phyloP scores from a whole-genome alignment of 345 rosid genomes.

The Luvunga scandens region DNA sequence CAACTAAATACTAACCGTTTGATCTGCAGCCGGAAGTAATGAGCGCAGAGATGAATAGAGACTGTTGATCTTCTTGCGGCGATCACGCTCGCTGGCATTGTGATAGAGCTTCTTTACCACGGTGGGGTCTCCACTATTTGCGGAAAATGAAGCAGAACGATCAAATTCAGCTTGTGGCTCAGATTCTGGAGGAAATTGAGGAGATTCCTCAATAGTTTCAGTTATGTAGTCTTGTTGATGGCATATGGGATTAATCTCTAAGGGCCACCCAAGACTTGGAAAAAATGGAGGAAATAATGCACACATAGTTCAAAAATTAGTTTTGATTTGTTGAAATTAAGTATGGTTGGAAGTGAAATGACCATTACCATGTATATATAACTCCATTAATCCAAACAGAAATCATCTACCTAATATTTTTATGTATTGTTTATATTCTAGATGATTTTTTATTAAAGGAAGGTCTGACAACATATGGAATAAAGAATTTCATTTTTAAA shows the following conservation, averaged over 20 bases:
- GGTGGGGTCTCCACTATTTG: conserved; percentile 16
- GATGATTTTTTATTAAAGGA: too few species aligned
- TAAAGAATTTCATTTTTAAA: too few species aligned
- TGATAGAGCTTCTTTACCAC: conserved; percentile 36
- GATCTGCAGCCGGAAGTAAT: conserved; percentile 19
- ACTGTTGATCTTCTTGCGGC: conserved; percentile 32
- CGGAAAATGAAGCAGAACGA: neutral
- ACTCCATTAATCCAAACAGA: too few species aligned
- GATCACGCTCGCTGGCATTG: conserved; percentile 36
- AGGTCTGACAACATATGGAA: neutral
- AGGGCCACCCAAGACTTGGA: neutral
- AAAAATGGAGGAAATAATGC: neutral
- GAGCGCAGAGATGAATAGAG: conserved; percentile 32
- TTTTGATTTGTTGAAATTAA: neutral
- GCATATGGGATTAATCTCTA: neutral
- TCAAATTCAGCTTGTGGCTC: neutral
- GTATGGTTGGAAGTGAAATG: neutral
- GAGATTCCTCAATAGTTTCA: neutral
- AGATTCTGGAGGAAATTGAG: neutral
- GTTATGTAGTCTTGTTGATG: neutral
- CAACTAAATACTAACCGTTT: neutral
- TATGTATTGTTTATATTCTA: neutral
- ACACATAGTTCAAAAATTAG: neutral
- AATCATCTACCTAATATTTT: neutral
- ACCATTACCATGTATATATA: neutral